These are phyloP conservation scores for Plantago coronopus DNA, from an alignment of 305 asterid species.

Conservation along the genomic window DNA sequence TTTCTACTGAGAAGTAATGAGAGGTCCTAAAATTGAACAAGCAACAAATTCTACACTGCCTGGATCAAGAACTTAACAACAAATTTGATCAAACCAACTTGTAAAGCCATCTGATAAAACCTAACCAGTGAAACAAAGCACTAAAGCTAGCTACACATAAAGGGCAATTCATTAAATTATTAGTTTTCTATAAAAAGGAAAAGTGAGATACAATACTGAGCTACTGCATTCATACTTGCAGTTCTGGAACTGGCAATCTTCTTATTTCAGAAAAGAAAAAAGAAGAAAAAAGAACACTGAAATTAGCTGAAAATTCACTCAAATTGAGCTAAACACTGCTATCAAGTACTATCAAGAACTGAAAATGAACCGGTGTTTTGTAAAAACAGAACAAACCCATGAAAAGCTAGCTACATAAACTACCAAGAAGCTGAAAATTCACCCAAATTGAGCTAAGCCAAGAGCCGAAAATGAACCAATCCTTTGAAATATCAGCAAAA, in stretches of 20 bases:
- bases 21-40: too few relatives aligned
- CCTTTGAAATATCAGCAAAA: neutral
- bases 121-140: conserved; percentile 11
- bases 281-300: neutral
- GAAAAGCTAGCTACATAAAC: neutral
- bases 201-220: neutral
- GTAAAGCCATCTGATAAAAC: conserved; percentile 5
- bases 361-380: neutral
- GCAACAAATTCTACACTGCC: too few relatives aligned
- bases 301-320: neutral
- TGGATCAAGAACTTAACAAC: too few relatives aligned
- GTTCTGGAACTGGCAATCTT: neutral
- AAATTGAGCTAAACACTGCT: neutral
- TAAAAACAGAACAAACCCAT: neutral
- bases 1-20: too few relatives aligned
- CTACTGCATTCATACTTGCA: neutral
- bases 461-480: too few relatives aligned
- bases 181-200: neutral
- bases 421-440: neutral
- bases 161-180: neutral
- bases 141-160: neutral
- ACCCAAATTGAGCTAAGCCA: neutral
- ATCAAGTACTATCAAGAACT: neutral
- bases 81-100: neutral
- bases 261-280: neutral